A percentile compares a stretch with the other conserved stretches of the same genome.
These are phyloP conservation scores for Lepidium sativum DNA, from an alignment of 345 rosid species.

Conservation along the genomic window DNA sequence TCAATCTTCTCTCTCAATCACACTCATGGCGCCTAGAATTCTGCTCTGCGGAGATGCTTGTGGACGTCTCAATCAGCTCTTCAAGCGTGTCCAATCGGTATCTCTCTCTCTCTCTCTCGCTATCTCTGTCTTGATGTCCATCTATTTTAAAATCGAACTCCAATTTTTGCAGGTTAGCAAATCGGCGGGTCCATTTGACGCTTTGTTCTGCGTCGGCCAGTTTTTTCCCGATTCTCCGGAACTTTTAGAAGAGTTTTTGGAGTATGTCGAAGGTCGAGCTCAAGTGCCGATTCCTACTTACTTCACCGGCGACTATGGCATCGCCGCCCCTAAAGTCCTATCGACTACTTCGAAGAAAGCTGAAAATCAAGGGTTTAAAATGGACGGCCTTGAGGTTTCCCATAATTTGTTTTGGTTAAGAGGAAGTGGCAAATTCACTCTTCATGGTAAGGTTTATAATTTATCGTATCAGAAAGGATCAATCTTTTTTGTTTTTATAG, in stretches of 20 bases:
- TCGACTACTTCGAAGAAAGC: constrained; percentile 41
- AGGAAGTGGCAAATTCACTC: constrained; percentile 86
- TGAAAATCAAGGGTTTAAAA: constrained; percentile 69
- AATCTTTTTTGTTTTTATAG: not conserved
- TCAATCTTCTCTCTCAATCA: not conserved
- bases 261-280: constrained; percentile 55
- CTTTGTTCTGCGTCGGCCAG: constrained; percentile 74
- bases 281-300: constrained; percentile 67
- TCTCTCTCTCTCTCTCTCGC: not conserved
- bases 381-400: constrained; percentile 61
- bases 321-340: constrained; percentile 52
- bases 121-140: not conserved
- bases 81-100: constrained; percentile 66
- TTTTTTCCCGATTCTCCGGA: constrained; percentile 71
- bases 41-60: constrained; percentile 79
- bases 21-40: constrained; percentile 64
- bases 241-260: constrained; percentile 47
- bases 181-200: constrained; percentile 79
- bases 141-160: not conserved
- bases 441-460: constrained; percentile 39
- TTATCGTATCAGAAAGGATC: not conserved
- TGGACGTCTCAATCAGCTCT: constrained; percentile 77
- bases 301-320: constrained; percentile 84
- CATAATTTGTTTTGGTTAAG: constrained; percentile 70
- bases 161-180: constrained; percentile 53